phyloP scores from a whole-genome alignment of 106 monocot species.

The Phalaenopsis aphrodite region DNA sequence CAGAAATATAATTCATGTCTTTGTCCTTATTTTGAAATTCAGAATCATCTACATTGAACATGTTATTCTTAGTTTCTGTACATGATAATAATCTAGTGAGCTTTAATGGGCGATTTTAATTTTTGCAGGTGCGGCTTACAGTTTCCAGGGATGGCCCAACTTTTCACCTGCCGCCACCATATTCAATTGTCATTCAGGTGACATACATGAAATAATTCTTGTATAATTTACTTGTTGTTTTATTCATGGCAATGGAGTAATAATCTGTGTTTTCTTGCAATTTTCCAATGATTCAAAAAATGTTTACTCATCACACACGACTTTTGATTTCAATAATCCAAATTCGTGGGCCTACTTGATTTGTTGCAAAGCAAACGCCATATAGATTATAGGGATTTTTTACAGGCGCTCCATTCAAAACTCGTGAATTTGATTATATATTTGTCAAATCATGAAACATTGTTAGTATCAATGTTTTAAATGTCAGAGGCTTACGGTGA shows the following conservation, averaged over 20 bases:
- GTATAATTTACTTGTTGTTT: not conserved
- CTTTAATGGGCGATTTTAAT: not conserved
- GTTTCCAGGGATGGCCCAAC: conserved; percentile 26
- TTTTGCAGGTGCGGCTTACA: conserved; percentile 37
- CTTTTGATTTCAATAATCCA: too few species aligned
- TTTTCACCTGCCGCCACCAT: conserved; percentile 47
- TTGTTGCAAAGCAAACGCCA: too few species aligned
- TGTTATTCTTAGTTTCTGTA: not conserved
- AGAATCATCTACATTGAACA: not conserved
- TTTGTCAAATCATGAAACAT: too few species aligned
- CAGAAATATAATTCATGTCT: not conserved
- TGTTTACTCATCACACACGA: too few species aligned
- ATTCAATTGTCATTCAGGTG: conserved; percentile 47
- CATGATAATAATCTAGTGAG: not conserved
- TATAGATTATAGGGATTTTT: too few species aligned
- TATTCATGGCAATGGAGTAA: not conserved
- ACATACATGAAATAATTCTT: not conserved
- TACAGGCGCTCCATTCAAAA: too few species aligned
- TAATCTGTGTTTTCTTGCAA: not conserved
- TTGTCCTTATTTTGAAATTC: not conserved
- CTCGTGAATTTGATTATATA: too few species aligned
- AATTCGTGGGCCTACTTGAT: too few species aligned
- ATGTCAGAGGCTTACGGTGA: too few species aligned
- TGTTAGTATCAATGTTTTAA: too few species aligned
- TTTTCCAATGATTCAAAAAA: not conserved